Percentiles rank a stretch among this genome's conserved stretches.
These are phyloP conservation scores for Tulasnella sp. DNA, from an alignment of 768 basidiomycete species.

Conservation along the genomic window DNA sequence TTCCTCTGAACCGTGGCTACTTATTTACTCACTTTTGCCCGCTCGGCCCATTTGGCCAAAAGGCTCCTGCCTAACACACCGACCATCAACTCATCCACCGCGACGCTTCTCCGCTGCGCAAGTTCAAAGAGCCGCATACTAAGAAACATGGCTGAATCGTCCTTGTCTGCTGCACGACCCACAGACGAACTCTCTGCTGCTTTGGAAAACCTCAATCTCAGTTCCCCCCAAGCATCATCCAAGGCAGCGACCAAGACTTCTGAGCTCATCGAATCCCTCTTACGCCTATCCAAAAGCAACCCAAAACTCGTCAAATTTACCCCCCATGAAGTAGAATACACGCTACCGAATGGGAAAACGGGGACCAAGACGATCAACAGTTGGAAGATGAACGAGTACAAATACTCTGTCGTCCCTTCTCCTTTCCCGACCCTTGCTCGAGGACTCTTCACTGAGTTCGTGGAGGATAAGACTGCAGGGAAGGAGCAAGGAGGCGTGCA, in stretches of 20 bases:
- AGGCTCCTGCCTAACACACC: not conserved
- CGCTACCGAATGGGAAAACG: slow-evolving; percentile 48
- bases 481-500: slow-evolving; percentile 20
- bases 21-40: not conserved
- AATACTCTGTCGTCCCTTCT: slow-evolving; percentile 80
- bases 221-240: not conserved
- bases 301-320: slow-evolving; percentile 61
- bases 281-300: slow-evolving; percentile 44
- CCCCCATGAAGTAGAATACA: slow-evolving; percentile 48
- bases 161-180: not conserved
- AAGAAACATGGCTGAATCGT: not conserved
- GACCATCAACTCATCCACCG: not conserved
- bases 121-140: not conserved
- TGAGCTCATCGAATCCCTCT: slow-evolving; percentile 50
- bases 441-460: slow-evolving; percentile 64
- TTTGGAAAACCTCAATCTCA: not conserved
- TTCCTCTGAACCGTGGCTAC: not conserved
- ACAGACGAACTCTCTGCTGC: not conserved
- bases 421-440: slow-evolving; percentile 94
- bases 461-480: slow-evolving; percentile 22
- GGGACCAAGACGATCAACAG: slow-evolving; percentile 54
- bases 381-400: slow-evolving; percentile 99
- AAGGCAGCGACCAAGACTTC: slow-evolving; percentile 25
- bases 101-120: not conserved
- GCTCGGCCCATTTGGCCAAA: not conserved